Evolutionary conservation across 805 yeast species (phyloP), one percentile per base, ranked within the genome.

Genomic region (Hanseniaspora hatyaiensis): DNA sequence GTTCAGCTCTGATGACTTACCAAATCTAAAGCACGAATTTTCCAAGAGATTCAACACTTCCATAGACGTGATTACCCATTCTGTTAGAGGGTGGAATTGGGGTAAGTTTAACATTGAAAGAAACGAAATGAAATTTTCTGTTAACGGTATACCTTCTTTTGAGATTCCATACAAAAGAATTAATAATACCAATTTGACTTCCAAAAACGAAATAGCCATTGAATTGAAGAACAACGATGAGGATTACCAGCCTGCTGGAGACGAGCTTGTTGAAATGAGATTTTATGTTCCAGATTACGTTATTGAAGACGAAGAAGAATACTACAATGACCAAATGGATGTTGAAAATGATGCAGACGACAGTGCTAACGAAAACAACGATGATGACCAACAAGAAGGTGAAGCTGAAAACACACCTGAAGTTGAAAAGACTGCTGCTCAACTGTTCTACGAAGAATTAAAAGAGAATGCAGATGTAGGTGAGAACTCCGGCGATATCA

Each of bases 1-100:
- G 3, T 92, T 92, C 62, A 94, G 86, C 52, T 74, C 69, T 29
- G 87, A 80, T 51, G 96, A 89, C 59, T 81, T 84, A 58, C 77
- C 78, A 51, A 72, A 81, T 51, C 68, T 92, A 58, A 89, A 88
- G 63, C 82, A 75, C 59, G 94, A 88, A 54, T 70, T 92, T 55
- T 87, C 82, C 59, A 71, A 87, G 55, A 75, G 82, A 58, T 85
- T 87, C 64, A 71, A 70, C 49, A 68, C 84, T 36, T 74, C 75
- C 49, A 71, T 92, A 50, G 97, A 92, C 56, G 80, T 74, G 52
- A 77, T 73, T 57, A 97, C 89, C 57, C 98, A 92, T 65, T 82
- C 96, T 4, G 68, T 92, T 54, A 77, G 96, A 67, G 99, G 99
- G 28, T 92, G 98, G 98, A 92, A 92, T 65, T 92, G 98, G 98